These are phyloP conservation scores for Candida awuae DNA, from an alignment of 805 yeast genomes.

Conservation along the genomic window DNA sequence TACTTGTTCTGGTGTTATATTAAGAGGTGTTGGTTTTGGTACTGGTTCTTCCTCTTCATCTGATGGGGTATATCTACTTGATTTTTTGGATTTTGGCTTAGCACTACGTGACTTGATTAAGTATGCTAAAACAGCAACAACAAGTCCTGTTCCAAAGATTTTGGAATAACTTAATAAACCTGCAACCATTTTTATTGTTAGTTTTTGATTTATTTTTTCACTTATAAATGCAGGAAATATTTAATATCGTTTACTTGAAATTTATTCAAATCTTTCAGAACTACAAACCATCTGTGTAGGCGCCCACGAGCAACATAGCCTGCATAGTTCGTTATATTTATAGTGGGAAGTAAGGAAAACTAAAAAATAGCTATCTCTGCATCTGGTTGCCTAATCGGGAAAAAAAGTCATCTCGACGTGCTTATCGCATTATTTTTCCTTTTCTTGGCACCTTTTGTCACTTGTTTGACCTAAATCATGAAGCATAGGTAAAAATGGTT, in stretches of 20 bases:
- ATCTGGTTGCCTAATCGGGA: constrained; percentile 8
- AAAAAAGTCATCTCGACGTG: neutral
- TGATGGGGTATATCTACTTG: constrained; percentile 13
- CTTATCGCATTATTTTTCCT: constrained; percentile 1
- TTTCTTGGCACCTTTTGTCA: too few species aligned
- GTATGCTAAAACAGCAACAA: too few species aligned
- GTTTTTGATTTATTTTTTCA: too few species aligned
- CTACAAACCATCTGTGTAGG: too few species aligned
- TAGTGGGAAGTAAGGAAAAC: neutral
- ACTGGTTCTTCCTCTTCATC: constrained; percentile 20
- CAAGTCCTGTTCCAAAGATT: too few species aligned
- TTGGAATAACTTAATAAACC: too few species aligned
- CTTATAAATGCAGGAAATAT: too few species aligned
- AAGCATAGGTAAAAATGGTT: neutral
- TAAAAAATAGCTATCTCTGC: constrained; percentile 1
- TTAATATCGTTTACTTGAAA: too few species aligned
- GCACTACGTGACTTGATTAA: constrained; percentile 2
- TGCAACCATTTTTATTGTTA: too few species aligned
- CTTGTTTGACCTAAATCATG: too few species aligned
- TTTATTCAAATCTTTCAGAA: too few species aligned
- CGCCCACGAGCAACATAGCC: neutral
- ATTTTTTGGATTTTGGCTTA: neutral
- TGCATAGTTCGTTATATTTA: neutral
- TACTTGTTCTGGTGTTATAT: constrained; percentile 61
- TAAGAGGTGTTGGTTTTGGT: constrained; percentile 49